A percentile compares a stretch with the other conserved stretches of the same genome.
Evolutionary conservation across 192 early-diverging fungal genomes (phyloP).

Genomic region (Coemansia sp.): DNA sequence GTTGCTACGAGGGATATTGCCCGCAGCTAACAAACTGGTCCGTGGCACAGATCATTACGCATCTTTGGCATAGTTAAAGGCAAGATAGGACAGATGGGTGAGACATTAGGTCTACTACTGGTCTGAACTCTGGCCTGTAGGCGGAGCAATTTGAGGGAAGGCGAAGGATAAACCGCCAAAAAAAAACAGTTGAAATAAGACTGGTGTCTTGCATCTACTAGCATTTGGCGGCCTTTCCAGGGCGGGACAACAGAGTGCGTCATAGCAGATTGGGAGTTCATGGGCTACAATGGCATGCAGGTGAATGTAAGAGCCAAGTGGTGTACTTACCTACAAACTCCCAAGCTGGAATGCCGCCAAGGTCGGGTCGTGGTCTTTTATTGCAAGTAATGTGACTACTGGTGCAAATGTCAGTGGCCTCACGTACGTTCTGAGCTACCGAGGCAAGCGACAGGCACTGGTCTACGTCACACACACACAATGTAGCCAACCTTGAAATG

Average conservation of each 20-base stretch:
- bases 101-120: slow-evolving; percentile 7
- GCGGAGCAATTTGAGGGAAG: slow-evolving; percentile 1
- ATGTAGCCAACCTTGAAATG: not conserved
- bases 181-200: slow-evolving; percentile 4
- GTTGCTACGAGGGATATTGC: not conserved
- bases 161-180: not conserved
- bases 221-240: not conserved
- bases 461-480: not conserved
- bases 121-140: not conserved
- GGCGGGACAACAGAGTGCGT: not conserved
- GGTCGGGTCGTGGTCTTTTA: not conserved
- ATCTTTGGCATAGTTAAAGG: not conserved
- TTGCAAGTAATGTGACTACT: not conserved
- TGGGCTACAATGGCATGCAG: not conserved
- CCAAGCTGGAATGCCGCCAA: not conserved
- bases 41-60: not conserved
- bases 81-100: not conserved
- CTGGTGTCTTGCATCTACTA: not conserved
- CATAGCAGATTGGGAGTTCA: not conserved
- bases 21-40: not conserved
- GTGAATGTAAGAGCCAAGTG: not conserved
- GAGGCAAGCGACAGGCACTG: not conserved
- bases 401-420: not conserved
- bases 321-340: not conserved
- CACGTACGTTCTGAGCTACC: not conserved